phyloP scores from a whole-genome alignment of 1,284 basidiomycete genomes.

The Fereydounia khargensis region DNA sequence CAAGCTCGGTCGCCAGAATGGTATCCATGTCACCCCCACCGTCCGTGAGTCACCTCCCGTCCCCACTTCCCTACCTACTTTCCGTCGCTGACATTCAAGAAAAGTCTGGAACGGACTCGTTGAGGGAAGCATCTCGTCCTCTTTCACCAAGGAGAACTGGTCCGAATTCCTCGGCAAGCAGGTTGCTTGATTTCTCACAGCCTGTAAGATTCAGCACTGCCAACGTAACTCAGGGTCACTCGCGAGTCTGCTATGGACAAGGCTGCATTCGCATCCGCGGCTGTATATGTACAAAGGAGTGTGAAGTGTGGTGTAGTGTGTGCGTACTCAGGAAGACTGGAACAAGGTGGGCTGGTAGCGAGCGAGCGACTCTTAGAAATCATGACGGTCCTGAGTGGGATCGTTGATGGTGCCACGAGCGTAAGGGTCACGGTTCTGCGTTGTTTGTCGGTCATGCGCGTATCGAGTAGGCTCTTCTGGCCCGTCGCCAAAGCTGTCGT shows the following conservation, averaged over 20 bases:
- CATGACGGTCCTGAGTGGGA: slow-evolving; percentile 28
- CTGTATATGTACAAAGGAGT: too few relatives aligned
- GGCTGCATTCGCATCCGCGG: too few relatives aligned
- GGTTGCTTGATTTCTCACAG: slow-evolving; percentile 60
- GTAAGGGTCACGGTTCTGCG: background rate
- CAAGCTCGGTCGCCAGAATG: slow-evolving; percentile 86
- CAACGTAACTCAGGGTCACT: too few relatives aligned
- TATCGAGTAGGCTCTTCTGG: background rate
- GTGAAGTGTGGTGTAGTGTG: too few relatives aligned
- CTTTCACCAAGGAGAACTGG: slow-evolving; percentile 84
- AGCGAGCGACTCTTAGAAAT: too few relatives aligned
- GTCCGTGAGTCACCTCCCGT: slow-evolving; percentile 55
- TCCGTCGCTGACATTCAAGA: slow-evolving; percentile 17
- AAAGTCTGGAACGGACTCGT: slow-evolving; percentile 66
- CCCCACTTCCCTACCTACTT: background rate
- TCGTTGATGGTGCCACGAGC: slow-evolving; percentile 26
- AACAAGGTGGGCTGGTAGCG: too few relatives aligned
- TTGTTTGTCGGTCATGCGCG: background rate
- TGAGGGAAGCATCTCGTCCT: slow-evolving; percentile 74
- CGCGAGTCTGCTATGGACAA: too few relatives aligned
- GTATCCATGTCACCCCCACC: slow-evolving; percentile 87
- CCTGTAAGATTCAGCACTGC: too few relatives aligned
- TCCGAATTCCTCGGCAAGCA: slow-evolving; percentile 72
- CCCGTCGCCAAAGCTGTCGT: slow-evolving; percentile 8
- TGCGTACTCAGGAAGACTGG: too few relatives aligned